These are phyloP conservation scores for Truncatella angustata DNA, from an alignment of 2,329 filamentous ascomycete genomes.

Conservation along the genomic window DNA sequence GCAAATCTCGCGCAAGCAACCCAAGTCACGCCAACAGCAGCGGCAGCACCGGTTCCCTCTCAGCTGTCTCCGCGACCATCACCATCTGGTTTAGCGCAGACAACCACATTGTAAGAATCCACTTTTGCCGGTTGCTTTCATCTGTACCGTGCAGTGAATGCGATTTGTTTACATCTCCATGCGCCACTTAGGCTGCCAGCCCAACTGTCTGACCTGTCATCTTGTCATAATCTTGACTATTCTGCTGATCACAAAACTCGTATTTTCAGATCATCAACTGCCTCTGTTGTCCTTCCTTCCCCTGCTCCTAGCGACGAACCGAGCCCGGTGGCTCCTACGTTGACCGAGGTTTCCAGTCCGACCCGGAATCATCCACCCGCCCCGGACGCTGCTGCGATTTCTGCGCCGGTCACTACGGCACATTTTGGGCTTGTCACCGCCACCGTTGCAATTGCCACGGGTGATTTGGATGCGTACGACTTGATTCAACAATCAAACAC, in stretches of 20 bases:
- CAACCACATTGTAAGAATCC: constrained; percentile 5
- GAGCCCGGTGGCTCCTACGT: constrained; percentile 40
- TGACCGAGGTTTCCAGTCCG: constrained; percentile 31
- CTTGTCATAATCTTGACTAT: background rate
- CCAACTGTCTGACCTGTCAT: background rate
- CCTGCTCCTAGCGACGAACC: constrained; percentile 62
- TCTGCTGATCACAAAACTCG: background rate
- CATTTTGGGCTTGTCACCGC: constrained; percentile 21
- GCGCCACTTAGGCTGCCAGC: background rate
- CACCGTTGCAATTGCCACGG: background rate
- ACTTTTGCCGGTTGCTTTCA: background rate
- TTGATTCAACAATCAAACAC: background rate
- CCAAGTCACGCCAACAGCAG: background rate
- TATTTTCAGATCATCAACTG: background rate
- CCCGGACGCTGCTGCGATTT: constrained; percentile 23
- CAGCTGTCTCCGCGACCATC: background rate
- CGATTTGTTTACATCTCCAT: background rate
- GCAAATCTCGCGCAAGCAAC: background rate
- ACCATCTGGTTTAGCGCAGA: background rate
- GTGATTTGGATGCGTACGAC: background rate
- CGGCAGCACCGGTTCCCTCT: background rate
- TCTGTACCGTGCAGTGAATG: background rate
- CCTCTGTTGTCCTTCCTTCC: constrained; percentile 51
- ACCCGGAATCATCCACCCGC: constrained; percentile 23
- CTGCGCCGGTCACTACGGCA: constrained; percentile 20